Percentiles rank a stretch among this genome's conserved stretches.
Evolutionary conservation across 164 flowering plant species (phyloP).

Genomic region (Tinospora cordifolia): DNA sequence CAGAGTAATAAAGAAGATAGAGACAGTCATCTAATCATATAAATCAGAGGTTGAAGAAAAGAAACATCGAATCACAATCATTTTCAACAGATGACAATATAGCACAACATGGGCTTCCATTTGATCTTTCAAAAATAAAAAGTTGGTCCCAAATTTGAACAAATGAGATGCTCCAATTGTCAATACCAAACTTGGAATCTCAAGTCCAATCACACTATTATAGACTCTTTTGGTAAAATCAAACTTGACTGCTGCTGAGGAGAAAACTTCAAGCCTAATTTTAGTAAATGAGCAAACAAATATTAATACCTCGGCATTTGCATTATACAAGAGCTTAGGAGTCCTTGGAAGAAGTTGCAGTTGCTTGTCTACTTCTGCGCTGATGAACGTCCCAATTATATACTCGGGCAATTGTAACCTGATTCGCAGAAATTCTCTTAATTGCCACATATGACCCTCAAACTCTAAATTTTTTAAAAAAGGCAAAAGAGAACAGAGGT

Average conservation of each 20-base stretch:
- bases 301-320: neutral
- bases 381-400: constrained; percentile 99
- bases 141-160: neutral
- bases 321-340: constrained; percentile 10
- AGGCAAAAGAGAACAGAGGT: neutral
- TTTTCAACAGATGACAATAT: neutral
- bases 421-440: constrained; percentile 9
- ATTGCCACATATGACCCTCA: neutral
- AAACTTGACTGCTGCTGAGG: neutral
- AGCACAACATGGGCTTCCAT: neutral
- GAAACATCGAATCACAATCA: neutral
- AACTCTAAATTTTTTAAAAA: neutral
- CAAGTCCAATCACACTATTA: neutral
- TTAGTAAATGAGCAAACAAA: neutral
- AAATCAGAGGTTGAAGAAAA: neutral
- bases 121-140: neutral
- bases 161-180: neutral
- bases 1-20: neutral
- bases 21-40: neutral
- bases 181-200: neutral
- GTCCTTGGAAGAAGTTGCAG: constrained; percentile 29
- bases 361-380: constrained; percentile 54
- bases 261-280: neutral
- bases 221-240: neutral
- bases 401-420: constrained; percentile 96